phyloP scores from a whole-genome alignment of 352 stramenopile species.

The Lagenidium sp. region DNA sequence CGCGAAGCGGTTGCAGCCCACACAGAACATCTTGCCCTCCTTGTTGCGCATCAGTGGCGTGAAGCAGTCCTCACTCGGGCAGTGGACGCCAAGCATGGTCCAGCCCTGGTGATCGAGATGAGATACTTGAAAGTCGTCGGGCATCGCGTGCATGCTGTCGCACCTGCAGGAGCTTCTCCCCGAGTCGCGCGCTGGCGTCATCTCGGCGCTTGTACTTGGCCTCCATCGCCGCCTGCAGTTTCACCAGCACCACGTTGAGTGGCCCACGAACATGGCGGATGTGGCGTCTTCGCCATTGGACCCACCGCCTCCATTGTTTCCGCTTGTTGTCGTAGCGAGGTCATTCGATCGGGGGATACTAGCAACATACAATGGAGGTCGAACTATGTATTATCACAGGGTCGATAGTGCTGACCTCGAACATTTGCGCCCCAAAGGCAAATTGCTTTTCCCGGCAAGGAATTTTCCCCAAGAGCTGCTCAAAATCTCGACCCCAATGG shows the following conservation, averaged over 20 bases:
- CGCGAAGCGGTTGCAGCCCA: constrained; percentile 64
- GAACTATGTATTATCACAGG: too few species aligned
- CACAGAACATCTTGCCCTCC: constrained; percentile 72
- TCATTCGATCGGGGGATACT: too few species aligned
- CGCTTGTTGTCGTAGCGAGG: too few species aligned
- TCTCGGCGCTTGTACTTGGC: constrained; percentile 57
- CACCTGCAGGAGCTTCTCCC: constrained; percentile 78
- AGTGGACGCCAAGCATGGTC: constrained; percentile 65
- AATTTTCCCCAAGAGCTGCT: too few species aligned
- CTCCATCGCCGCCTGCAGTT: constrained; percentile 8
- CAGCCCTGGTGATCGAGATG: constrained; percentile 39
- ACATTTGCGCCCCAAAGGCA: too few species aligned
- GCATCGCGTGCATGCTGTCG: neutral
- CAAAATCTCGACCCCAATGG: too few species aligned
- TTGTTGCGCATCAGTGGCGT: constrained; percentile 76
- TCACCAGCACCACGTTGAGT: too few species aligned
- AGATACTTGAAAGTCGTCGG: neutral
- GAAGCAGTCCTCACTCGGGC: constrained; percentile 58
- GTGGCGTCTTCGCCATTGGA: too few species aligned
- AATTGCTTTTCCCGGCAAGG: constrained; percentile 4
- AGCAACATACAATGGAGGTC: too few species aligned
- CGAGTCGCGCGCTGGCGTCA: constrained; percentile 61
- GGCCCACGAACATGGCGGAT: too few species aligned
- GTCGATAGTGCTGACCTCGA: too few species aligned
- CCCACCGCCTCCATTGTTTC: too few species aligned